These are phyloP conservation scores for Cokeromyces recurvatus DNA, from an alignment of 371 early-diverging fungal genomes.

Conservation along the genomic window DNA sequence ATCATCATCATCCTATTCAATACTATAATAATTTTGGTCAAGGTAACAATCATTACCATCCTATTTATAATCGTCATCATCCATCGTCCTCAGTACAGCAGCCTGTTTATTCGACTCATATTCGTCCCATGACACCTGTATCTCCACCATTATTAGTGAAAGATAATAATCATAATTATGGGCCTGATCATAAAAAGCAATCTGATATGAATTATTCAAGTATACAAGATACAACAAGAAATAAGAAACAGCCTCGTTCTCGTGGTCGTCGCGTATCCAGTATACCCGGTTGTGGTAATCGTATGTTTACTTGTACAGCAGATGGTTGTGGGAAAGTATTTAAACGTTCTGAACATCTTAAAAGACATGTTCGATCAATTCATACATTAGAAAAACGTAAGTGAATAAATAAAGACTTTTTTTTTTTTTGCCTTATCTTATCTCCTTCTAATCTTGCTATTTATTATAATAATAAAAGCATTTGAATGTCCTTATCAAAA, in stretches of 20 bases:
- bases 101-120: constrained; percentile 1
- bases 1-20: neutral
- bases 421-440: neutral
- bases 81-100: neutral
- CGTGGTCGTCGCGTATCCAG: constrained; percentile 56
- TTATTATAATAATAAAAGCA: constrained; percentile 25
- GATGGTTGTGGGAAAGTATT: constrained; percentile 61
- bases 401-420: constrained; percentile 8
- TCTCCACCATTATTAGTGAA: constrained; percentile 15
- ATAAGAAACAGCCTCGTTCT: constrained; percentile 37
- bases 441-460: neutral
- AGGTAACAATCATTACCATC: neutral
- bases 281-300: constrained; percentile 32
- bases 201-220: neutral
- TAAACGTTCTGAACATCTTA: constrained; percentile 63
- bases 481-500: constrained; percentile 64
- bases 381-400: constrained; percentile 65
- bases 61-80: neutral
- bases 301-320: constrained; percentile 49
- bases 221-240: neutral
- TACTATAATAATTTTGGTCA: no score
- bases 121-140: constrained; percentile 10
- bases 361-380: constrained; percentile 61
- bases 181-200: neutral
- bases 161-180: constrained; percentile 1